Conservation (phyloP, 371 early-diverging fungal genomes). For the Blakeslea trispora region DNA sequence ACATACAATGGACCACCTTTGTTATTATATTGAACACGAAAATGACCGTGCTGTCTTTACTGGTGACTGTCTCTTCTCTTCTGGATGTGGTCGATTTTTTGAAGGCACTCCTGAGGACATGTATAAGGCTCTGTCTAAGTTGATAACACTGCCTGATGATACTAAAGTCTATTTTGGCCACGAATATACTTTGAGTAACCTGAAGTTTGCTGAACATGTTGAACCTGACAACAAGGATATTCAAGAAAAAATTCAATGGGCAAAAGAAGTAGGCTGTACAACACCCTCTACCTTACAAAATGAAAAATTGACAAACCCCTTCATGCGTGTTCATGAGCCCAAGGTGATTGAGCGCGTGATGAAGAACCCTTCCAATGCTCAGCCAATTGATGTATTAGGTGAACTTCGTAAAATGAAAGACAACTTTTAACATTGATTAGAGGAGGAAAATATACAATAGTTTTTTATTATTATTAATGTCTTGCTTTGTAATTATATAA, state of each 20-base stretch:
- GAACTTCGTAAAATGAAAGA: constrained; percentile 49
- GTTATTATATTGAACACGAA: constrained; percentile 28
- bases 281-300: constrained; percentile 86
- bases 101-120: constrained; percentile 89
- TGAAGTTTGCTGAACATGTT: constrained; percentile 45
- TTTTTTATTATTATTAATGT: constrained; percentile 13
- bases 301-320: constrained; percentile 84
- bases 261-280: constrained; percentile 49
- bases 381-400: constrained; percentile 34
- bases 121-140: constrained; percentile 69
- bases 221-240: constrained; percentile 46
- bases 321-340: constrained; percentile 66
- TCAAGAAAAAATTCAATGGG: constrained; percentile 60
- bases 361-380: constrained; percentile 6
- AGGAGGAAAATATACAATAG: background rate
- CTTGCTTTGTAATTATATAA: too few species aligned
- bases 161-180: constrained; percentile 93
- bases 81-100: constrained; percentile 91
- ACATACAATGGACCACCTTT: constrained; percentile 77
- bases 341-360: constrained; percentile 19
- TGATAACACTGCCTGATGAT: constrained; percentile 74
- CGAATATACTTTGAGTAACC: constrained; percentile 84
- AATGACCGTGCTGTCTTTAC: constrained; percentile 36
- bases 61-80: constrained; percentile 44
- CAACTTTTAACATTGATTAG: constrained; percentile 25